Percentiles rank a stretch among this genome's conserved stretches.
These are phyloP conservation scores for Rhodotorula sp. DNA, from an alignment of 1,284 basidiomycete species.

Conservation along the genomic window DNA sequence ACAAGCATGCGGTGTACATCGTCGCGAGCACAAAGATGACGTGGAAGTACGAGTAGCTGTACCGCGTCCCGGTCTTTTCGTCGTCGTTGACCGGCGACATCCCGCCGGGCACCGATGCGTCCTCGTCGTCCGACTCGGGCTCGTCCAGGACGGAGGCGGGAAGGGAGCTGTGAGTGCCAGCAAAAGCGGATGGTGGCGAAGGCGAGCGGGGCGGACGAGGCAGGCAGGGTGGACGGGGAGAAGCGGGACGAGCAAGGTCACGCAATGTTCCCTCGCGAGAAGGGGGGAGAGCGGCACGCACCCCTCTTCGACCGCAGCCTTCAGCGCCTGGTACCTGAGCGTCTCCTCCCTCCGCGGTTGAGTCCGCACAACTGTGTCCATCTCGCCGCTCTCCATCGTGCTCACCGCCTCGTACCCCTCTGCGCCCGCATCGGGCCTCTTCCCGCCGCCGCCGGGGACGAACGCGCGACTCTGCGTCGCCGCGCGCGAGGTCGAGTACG, in stretches of 20 bases:
- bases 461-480: slow-evolving; percentile 92
- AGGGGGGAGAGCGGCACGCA: slow-evolving; percentile 50
- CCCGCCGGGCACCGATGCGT: slow-evolving; percentile 59
- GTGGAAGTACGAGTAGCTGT: slow-evolving; percentile 99
- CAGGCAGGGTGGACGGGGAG: neutral
- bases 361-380: neutral
- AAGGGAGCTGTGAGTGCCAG: slow-evolving; percentile 52
- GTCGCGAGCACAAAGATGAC: slow-evolving; percentile 92
- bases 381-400: neutral
- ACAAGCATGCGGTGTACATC: slow-evolving; percentile 98
- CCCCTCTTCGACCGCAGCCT: slow-evolving; percentile 95
- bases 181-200: neutral
- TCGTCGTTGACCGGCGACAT: slow-evolving; percentile 79
- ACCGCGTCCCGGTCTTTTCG: slow-evolving; percentile 92
- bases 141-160: slow-evolving; percentile 79
- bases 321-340: slow-evolving; percentile 88
- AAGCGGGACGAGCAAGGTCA: neutral
- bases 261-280: slow-evolving; percentile 54
- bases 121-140: slow-evolving; percentile 63
- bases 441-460: slow-evolving; percentile 64
- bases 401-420: slow-evolving; percentile 67
- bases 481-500: slow-evolving; percentile 93
- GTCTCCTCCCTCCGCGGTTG: slow-evolving; percentile 68
- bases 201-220: neutral
- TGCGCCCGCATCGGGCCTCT: slow-evolving; percentile 46